Evolutionary conservation across 495 filamentous ascomycete species (phyloP).

Genomic region (Astrothelium macrocarpum): DNA sequence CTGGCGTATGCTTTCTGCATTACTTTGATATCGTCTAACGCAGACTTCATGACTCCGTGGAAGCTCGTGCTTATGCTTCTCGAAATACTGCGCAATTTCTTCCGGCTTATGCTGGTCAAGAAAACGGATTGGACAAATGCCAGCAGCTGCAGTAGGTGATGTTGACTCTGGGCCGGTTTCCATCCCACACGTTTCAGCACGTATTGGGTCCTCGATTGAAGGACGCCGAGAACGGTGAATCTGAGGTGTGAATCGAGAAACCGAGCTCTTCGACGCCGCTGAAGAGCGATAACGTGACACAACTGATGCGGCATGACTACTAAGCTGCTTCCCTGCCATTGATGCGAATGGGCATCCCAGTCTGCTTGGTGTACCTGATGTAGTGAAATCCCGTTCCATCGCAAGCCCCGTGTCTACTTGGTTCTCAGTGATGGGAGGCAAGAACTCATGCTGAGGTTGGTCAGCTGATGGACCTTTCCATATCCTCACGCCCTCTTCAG

Average conservation of each 20-base stretch:
- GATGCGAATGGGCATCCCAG: conserved; percentile 52
- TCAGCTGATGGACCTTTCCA: conserved; percentile 37
- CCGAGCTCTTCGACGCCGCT: conserved; percentile 16
- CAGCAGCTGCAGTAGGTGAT: conserved; percentile 42
- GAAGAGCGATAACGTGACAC: conserved; percentile 15
- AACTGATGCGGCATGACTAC: conserved; percentile 18
- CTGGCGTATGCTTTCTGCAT: conserved; percentile 68
- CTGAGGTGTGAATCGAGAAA: conserved; percentile 27
- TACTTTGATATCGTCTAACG: conserved; percentile 74
- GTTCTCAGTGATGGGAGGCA: conserved; percentile 41
- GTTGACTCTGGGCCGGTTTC: conserved; percentile 18
- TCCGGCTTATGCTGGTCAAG: conserved; percentile 82
- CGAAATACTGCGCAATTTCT: conserved; percentile 81
- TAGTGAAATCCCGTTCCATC: conserved; percentile 58
- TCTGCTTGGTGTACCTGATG: conserved; percentile 49
- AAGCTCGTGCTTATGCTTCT: conserved; percentile 85
- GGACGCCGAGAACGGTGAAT: conserved; percentile 30
- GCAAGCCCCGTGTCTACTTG: conserved; percentile 15
- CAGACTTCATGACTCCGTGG: conserved; percentile 86
- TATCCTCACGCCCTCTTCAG: conserved; percentile 26
- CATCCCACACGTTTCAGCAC: conserved; percentile 48
- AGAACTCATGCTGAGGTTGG: conserved; percentile 30
- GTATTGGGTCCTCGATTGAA: conserved; percentile 46
- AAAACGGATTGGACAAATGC: conserved; percentile 72
- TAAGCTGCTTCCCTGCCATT: conserved; percentile 19